These are phyloP conservation scores for Acanthamoeba castellanii DNA, from an alignment of 208 protist genomes.

Conservation along the genomic window DNA sequence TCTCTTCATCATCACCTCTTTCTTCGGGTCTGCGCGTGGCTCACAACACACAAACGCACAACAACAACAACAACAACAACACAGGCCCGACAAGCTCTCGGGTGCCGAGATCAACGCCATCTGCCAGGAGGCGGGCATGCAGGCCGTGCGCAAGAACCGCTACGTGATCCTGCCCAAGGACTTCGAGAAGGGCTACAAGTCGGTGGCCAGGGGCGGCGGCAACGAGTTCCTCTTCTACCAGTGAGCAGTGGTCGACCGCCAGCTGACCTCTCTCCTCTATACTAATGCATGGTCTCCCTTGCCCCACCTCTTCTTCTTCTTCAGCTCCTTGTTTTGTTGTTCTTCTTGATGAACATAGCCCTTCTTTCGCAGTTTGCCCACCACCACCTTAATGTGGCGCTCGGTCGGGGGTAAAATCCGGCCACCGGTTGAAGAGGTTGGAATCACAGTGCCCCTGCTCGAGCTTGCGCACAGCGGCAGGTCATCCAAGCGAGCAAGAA, in stretches of 20 bases:
- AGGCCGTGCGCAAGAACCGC: constrained; percentile 99
- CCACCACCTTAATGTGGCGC: too few species aligned
- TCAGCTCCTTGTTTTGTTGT: not conserved
- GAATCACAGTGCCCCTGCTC: too few species aligned
- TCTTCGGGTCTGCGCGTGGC: not conserved
- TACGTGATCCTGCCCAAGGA: constrained; percentile 99
- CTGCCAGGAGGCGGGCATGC: constrained; percentile 99
- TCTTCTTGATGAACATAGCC: not conserved
- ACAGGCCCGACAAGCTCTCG: constrained; percentile 97
- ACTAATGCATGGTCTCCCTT: not conserved
- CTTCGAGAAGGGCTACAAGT: constrained; percentile 98
- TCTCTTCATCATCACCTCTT: not conserved
- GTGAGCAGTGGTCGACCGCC: not conserved
- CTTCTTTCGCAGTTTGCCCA: not conserved
- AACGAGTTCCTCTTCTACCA: constrained; percentile 75
- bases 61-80: too few species aligned
- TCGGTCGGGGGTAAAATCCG: too few species aligned
- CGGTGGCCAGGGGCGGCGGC: constrained; percentile 48
- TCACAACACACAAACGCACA: too few species aligned
- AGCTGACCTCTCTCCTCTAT: too few species aligned
- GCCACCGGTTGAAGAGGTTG: too few species aligned
- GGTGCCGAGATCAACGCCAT: constrained; percentile 99
- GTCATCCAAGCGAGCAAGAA: too few species aligned
- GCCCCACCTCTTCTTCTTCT: not conserved
- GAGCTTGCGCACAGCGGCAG: too few species aligned